Evolutionary conservation across 257 asterid species (phyloP), one percentile per base, ranked within the genome.

Genomic region (Solanum peruvianum): DNA sequence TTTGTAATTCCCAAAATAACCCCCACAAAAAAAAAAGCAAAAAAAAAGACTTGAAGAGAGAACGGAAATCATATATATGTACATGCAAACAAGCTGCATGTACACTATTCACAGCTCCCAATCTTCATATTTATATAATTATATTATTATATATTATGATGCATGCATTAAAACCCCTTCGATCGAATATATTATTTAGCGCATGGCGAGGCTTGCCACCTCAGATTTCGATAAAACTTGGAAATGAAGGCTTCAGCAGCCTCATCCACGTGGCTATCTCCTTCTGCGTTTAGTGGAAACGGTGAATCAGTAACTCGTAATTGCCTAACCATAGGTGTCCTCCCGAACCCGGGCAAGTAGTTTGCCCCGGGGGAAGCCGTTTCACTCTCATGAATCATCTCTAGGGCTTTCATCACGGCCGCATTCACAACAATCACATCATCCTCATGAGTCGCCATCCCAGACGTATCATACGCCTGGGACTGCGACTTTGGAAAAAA

Each of bases 291-390:
- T 33, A 92, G 12, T 7, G 98, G 97, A 13, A 86, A 93, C 2
- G 98, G 97, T 7, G 98, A 94, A 39, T 94, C 98, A 3, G 96
- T 93, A 16, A 93, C 87, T 92, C 98, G 91, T 62, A 94, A 92
- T 90, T 93, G 95, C 90, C 98, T 90, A 86, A 93, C 98, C 91
- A 91, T 58, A 16, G 98, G 98, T 75, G 93, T 93, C 83, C 87
- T 91, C 66, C 97, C 98, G 49, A 93, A 94, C 23, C 97, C 97
- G 4, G 98, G 97, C 1, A 94, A 89, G n/a, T 37, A 73, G 7
- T 73, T 21, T 1, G 3, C 29, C 1, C 90, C 97, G 35, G 98
- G 98, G 0, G 98, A 94, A 11, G 96, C 92, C 14, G 92, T 90
- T 20, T 92, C 92, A 23, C 94, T 93, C 58, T 86, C 73, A 67